Evolutionary conservation across 2,329 filamentous ascomycete genomes (phyloP), one percentile per base, ranked within the genome.

Genomic region (Diplodia sapinea): DNA sequence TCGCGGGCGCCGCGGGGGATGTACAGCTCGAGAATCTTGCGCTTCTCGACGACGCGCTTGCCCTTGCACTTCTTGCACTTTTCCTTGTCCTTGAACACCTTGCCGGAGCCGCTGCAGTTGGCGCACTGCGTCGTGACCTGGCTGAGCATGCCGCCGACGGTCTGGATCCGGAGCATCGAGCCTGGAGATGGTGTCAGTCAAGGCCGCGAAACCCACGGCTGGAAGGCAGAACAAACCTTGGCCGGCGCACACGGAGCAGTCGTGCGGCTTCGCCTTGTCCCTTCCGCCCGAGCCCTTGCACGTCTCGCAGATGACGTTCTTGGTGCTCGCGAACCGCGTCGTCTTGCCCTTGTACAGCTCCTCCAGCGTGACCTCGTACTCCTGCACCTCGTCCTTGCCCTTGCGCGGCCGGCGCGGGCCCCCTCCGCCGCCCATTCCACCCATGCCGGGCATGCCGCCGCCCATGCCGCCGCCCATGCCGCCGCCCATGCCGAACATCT

Each of bases 1-100:
- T 96, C 82, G 69, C 86, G 83, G 57, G 78, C 91, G 56, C 94
- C 94, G 64, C 91, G 88, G 11, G 94, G 93, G 69, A 99, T 97
- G 82, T 98, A 98, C 64, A 99, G 90, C 81, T 99, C 95, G 69
- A 99, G 84, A 3, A 94, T 91, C 83, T 98, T 99, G 80, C 92
- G 95, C 80, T 95, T 91, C 74, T 93, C 90, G 54, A 89, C 88
- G 15, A 92, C 93, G 70, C 92, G 88, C 79, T 91, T 92, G 75
- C 95, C 95, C 82, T 98, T 98, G 88, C 95, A 99, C 84, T 95
- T 97, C 85, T 96, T 97, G 85, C 95, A 99, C 77, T 93, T 92
- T 76, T 99, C 95, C 84, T 98, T 98, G 76, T 97, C 93, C 79
- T 94, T 94, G 82, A 89, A 96, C 75, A 94, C 89, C 75, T 89